Percentiles rank a stretch among this genome's conserved stretches.
Evolutionary conservation across 140 eudicot species (phyloP).

Genomic region (Anethum foeniculum): DNA sequence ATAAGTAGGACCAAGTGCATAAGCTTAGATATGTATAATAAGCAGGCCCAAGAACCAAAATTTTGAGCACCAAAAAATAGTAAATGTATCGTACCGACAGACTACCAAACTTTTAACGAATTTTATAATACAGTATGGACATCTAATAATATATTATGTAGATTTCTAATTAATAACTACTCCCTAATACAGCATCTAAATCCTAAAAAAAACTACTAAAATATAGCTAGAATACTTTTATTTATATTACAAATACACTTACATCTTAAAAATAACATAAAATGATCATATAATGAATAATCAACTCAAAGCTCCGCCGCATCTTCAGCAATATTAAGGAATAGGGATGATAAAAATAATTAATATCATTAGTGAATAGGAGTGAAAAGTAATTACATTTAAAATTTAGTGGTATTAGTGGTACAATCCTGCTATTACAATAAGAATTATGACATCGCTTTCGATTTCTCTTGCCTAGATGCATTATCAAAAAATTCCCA

Average conservation of each 20-base stretch:
- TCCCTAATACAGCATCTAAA: background rate
- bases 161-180: background rate
- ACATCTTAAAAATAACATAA: no score
- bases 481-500: background rate
- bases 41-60: no score
- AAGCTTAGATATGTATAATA: no score
- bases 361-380: background rate
- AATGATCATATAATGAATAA: background rate
- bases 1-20: no score
- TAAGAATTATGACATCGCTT: background rate
- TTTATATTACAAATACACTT: background rate
- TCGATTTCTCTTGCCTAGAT: background rate
- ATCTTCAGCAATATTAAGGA: background rate
- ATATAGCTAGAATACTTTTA: no score
- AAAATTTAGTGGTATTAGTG: background rate
- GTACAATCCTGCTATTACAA: background rate
- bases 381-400: background rate
- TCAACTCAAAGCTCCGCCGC: background rate
- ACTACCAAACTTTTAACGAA: no score
- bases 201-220: background rate
- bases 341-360: background rate
- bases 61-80: no score
- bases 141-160: no score
- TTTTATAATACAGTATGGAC: no score
- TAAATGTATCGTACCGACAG: no score